Percentiles rank a stretch among this genome's conserved stretches.
These are phyloP conservation scores for Lathyrus aphaca DNA, from an alignment of 306 rosid species.

Conservation along the genomic window DNA sequence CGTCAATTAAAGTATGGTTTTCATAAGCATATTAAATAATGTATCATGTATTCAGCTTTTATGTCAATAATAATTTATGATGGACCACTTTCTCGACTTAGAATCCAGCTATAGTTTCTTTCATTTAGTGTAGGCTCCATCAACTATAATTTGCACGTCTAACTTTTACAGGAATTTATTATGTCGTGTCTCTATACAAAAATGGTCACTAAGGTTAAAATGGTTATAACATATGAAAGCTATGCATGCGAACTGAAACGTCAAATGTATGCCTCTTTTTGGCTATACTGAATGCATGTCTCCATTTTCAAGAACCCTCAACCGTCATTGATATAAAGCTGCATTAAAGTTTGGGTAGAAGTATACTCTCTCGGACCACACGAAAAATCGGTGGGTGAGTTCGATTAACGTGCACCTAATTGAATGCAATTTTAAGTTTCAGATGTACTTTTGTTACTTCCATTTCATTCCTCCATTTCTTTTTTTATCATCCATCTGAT, in stretches of 20 bases:
- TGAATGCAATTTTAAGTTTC: too few species aligned
- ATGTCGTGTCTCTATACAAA: background rate
- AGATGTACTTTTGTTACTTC: too few species aligned
- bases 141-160: background rate
- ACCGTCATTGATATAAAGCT: background rate
- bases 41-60: background rate
- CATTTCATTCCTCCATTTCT: too few species aligned
- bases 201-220: background rate
- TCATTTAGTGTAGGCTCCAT: background rate
- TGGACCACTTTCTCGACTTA: background rate
- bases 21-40: background rate
- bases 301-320: background rate
- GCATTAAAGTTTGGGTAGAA: background rate
- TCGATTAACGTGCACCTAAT: background rate
- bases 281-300: background rate
- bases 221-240: background rate
- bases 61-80: background rate
- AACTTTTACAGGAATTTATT: background rate
- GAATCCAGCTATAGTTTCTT: background rate
- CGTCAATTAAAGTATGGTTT: background rate
- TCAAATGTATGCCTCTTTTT: background rate
- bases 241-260: background rate
- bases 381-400: background rate
- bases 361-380: background rate
- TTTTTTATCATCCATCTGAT: too few species aligned